Evolutionary conservation across 768 basidiomycete species (phyloP), one percentile per base, ranked within the genome.

Genomic region (Myochromella boudieri): DNA sequence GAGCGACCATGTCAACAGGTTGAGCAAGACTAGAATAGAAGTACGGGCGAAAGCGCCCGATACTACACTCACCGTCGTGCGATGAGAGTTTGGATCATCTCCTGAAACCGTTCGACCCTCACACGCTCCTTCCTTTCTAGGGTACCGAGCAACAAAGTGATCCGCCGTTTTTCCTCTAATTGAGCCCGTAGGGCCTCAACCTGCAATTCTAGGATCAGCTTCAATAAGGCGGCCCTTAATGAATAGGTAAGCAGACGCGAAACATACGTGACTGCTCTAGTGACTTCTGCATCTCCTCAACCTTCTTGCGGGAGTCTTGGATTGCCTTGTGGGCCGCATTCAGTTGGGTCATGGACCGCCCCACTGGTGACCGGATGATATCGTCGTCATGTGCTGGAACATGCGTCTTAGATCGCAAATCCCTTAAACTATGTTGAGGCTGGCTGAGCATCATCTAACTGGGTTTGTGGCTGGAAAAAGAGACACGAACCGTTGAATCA

Each of bases 51-150:
- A n/a, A n/a, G n/a, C n/a, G n/a, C n/a, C n/a, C n/a, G n/a, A n/a
- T n/a, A n/a, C n/a, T n/a, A n/a, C n/a, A n/a, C n/a, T n/a, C n/a
- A n/a, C n/a, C n/a, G n/a, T n/a, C n/a, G n/a, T n/a, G n/a, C n/a
- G n/a, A n/a, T n/a, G n/a, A n/a, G n/a, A n/a, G n/a, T n/a, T n/a
- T n/a, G n/a, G n/a, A n/a, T 50, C 15, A 60, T 47, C 28, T 54
- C 56, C 39, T 53, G 58, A 33, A 61, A 56, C 53, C 63, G 55
- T 49, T 48, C 44, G 45, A 65, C 37, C 43, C 66, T 58, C 18
- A 58, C 40, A 0, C n/a, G 29, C 44, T 66, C 65, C 24, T 56
- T 55, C 44, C 52, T 53, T 44, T 63, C 59, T 42, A 68, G 40
- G 3, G 57, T 52, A 11, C 43, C 40, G 34, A 66, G 31, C 20